These are phyloP conservation scores for Cyberlindnera euphorbiae DNA, from an alignment of 805 yeast species.

Conservation along the genomic window DNA sequence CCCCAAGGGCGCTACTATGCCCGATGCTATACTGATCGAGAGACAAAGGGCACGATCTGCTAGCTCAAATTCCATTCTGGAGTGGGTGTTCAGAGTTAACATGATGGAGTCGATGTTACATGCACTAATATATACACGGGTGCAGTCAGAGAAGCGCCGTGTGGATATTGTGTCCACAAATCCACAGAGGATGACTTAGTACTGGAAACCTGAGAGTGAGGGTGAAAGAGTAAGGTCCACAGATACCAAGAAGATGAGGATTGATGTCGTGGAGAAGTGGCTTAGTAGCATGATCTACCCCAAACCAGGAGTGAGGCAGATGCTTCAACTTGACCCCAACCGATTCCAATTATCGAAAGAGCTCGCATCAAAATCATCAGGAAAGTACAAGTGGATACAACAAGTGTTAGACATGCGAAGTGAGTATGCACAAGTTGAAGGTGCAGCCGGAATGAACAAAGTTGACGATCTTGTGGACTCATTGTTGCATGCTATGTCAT, in stretches of 20 bases:
- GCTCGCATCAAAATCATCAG: conserved; percentile 4
- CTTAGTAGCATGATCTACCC: conserved; percentile 8
- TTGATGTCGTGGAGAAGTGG: conserved; percentile 19
- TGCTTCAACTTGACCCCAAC: conserved; percentile 9
- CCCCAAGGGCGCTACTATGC: conserved; percentile 17
- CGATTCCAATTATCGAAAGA: conserved; percentile 13
- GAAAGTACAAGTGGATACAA: conserved; percentile 17
- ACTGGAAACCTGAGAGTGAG: conserved; percentile 18
- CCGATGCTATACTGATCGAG: conserved; percentile 47
- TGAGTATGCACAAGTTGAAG: conserved; percentile 4
- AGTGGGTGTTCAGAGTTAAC: conserved; percentile 47
- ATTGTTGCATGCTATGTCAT: conserved; percentile 21
- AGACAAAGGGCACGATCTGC: conserved; percentile 50
- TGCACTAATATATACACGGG: conserved; percentile 23
- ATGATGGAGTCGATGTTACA: conserved; percentile 48
- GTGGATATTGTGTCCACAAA: conserved; percentile 16
- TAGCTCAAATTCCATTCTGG: conserved; percentile 43
- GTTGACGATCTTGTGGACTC: conserved; percentile 26
- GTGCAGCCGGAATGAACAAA: conserved; percentile 12
- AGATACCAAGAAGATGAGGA: conserved; percentile 16
- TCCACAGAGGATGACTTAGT: conserved; percentile 21
- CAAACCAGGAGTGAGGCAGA: conserved; percentile 1
- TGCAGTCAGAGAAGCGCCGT: conserved; percentile 1
- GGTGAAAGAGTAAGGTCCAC: conserved; percentile 2
- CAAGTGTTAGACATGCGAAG: conserved; percentile 11